Conservation (phyloP, 371 early-diverging fungal genomes). For the Mycotypha africana region DNA sequence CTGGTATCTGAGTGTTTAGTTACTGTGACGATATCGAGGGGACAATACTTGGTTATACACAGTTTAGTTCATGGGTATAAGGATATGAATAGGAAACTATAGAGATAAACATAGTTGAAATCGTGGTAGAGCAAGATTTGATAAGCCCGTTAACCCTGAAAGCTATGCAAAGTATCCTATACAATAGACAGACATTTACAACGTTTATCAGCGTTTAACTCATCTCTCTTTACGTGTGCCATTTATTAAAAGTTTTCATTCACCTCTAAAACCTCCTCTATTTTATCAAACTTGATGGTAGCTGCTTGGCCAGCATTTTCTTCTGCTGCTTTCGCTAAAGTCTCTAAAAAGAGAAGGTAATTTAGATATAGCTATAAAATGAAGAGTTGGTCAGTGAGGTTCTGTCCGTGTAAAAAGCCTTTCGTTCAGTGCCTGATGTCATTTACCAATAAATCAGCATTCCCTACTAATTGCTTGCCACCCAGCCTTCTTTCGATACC, state of each 20-base stretch:
- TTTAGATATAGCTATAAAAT: slow-evolving; percentile 1
- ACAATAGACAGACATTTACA: not conserved
- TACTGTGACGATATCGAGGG: too few species aligned
- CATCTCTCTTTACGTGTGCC: not conserved
- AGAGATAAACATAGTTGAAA: slow-evolving; percentile 1
- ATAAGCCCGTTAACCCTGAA: slow-evolving; percentile 2
- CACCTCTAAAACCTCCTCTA: slow-evolving; percentile 5
- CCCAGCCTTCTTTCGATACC: not conserved
- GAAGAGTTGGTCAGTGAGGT: too few species aligned
- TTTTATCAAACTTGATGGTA: not conserved
- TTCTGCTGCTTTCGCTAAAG: slow-evolving; percentile 4
- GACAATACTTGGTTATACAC: too few species aligned
- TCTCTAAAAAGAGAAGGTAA: slow-evolving; percentile 5
- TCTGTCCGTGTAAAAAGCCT: too few species aligned
- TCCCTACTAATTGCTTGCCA: not conserved
- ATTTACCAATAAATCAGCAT: slow-evolving; percentile 3
- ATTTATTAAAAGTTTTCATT: not conserved
- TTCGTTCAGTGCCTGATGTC: too few species aligned
- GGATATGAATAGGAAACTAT: too few species aligned
- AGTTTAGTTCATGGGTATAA: too few species aligned
- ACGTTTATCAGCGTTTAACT: not conserved
- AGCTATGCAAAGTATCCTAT: slow-evolving; percentile 4
- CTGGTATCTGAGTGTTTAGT: too few species aligned
- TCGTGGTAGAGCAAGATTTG: not conserved
- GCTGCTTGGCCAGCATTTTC: not conserved